Percentiles rank a stretch among this genome's conserved stretches.
Evolutionary conservation across 2,329 filamentous ascomycete species (phyloP).

Genomic region (Thelonectria olida): DNA sequence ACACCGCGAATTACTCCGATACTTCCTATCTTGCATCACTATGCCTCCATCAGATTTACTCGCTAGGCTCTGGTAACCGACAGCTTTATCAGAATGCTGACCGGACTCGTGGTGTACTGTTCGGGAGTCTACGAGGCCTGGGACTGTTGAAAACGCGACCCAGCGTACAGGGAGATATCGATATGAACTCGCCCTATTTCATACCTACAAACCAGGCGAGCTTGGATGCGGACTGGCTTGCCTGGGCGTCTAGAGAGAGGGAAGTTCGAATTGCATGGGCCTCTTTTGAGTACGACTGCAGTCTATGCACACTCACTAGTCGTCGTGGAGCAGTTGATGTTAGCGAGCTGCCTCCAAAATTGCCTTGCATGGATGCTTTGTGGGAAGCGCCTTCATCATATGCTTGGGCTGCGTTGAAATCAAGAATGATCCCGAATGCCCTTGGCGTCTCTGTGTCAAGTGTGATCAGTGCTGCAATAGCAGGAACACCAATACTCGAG

Average conservation of each 20-base stretch:
- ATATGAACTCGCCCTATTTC: not conserved
- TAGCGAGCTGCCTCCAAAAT: constrained; percentile 38
- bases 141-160: constrained; percentile 36
- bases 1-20: constrained; percentile 36
- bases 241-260: constrained; percentile 38
- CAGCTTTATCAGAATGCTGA: constrained; percentile 43
- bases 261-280: constrained; percentile 41
- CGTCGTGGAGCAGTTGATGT: constrained; percentile 42
- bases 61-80: constrained; percentile 43
- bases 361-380: constrained; percentile 41
- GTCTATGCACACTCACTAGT: constrained; percentile 42
- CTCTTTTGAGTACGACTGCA: constrained; percentile 46
- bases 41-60: constrained; percentile 45
- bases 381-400: constrained; percentile 42
- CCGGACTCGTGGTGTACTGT: constrained; percentile 39
- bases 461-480: constrained; percentile 13
- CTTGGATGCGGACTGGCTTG: constrained; percentile 32
- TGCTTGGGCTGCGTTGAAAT: constrained; percentile 38
- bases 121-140: constrained; percentile 40
- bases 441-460: constrained; percentile 18
- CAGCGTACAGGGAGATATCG: constrained; percentile 10
- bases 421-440: constrained; percentile 5
- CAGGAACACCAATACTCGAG: constrained; percentile 11
- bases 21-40: constrained; percentile 41
- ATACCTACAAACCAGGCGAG: not conserved